These are phyloP conservation scores for Prunella vulgaris DNA, from an alignment of 257 asterid species.

Conservation along the genomic window DNA sequence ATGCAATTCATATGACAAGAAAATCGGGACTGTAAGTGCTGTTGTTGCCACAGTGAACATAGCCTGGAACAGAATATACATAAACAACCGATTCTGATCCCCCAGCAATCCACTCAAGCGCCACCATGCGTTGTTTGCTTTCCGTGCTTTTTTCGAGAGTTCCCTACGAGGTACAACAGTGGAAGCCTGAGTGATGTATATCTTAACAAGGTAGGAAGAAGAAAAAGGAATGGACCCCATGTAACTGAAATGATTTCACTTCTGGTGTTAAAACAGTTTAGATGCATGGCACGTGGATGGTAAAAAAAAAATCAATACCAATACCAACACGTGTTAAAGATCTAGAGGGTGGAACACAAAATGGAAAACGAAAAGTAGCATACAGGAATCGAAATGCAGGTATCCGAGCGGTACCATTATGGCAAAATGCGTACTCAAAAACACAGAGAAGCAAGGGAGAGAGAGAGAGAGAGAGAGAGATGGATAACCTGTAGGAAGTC, in stretches of 20 bases:
- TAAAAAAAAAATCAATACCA: too few species aligned
- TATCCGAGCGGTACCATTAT: background rate
- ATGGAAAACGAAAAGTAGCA: too few species aligned
- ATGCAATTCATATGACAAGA: slow-evolving; percentile 70
- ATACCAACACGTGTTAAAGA: too few species aligned
- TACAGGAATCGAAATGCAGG: too few species aligned
- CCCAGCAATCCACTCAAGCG: slow-evolving; percentile 91
- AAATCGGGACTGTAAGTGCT: slow-evolving; percentile 86
- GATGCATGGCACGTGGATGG: too few species aligned
- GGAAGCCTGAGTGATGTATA: background rate
- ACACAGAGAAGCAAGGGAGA: background rate
- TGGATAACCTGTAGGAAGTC: slow-evolving; percentile 88
- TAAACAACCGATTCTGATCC: slow-evolving; percentile 82
- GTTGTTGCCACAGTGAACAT: slow-evolving; percentile 82
- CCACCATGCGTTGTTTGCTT: slow-evolving; percentile 94
- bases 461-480: background rate
- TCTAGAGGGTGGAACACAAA: too few species aligned
- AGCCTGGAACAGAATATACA: slow-evolving; percentile 86
- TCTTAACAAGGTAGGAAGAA: background rate
- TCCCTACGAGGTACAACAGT: slow-evolving; percentile 41
- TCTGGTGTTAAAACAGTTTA: too few species aligned
- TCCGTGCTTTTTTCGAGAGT: slow-evolving; percentile 88
- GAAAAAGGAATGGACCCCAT: background rate
- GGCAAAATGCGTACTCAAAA: background rate
- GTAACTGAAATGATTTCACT: too few species aligned